These are phyloP conservation scores for Tricharina praecox DNA, from an alignment of 495 filamentous ascomycete species.

Conservation along the genomic window DNA sequence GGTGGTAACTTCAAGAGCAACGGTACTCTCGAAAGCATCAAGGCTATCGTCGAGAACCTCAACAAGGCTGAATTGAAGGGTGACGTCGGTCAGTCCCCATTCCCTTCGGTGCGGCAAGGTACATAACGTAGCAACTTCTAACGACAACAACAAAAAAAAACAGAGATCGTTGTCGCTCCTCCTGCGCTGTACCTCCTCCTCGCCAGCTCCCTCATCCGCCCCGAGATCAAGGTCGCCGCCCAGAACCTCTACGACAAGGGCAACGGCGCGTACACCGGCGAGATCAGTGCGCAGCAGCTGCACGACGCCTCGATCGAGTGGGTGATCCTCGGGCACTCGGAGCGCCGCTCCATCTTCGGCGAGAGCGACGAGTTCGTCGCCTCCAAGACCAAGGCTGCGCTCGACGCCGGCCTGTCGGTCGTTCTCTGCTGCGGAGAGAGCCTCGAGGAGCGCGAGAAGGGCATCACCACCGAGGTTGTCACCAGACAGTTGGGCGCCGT, in stretches of 20 bases:
- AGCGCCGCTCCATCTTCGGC: conserved; percentile 71
- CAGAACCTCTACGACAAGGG: conserved; percentile 96
- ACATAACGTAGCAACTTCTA: conserved; percentile 4
- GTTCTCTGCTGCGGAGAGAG: conserved; percentile 95
- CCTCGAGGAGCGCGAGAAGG: conserved; percentile 74
- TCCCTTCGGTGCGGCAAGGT: not conserved
- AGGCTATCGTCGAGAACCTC: conserved; percentile 69
- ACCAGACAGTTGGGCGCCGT: conserved; percentile 59
- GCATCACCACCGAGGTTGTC: conserved; percentile 79
- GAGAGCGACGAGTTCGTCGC: conserved; percentile 79
- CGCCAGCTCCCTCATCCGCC: conserved; percentile 50
- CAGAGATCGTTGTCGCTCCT: conserved; percentile 88
- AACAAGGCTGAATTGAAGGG: conserved; percentile 59
- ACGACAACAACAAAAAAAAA: not conserved
- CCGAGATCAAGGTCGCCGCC: conserved; percentile 49
- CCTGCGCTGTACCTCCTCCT: conserved; percentile 80
- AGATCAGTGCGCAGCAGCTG: conserved; percentile 82
- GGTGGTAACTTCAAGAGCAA: conserved; percentile 99
- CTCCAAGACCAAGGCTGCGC: conserved; percentile 76
- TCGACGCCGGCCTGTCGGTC: conserved; percentile 71
- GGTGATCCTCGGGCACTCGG: conserved; percentile 82
- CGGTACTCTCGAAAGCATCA: conserved; percentile 71
- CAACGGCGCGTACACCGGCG: conserved; percentile 92
- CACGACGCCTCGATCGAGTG: conserved; percentile 73
- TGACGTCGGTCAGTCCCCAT: conserved; percentile 46